Base-by-base conservation (phyloP, 2,329 filamentous ascomycete genomes). In the Pezicula radicicola region DNA sequence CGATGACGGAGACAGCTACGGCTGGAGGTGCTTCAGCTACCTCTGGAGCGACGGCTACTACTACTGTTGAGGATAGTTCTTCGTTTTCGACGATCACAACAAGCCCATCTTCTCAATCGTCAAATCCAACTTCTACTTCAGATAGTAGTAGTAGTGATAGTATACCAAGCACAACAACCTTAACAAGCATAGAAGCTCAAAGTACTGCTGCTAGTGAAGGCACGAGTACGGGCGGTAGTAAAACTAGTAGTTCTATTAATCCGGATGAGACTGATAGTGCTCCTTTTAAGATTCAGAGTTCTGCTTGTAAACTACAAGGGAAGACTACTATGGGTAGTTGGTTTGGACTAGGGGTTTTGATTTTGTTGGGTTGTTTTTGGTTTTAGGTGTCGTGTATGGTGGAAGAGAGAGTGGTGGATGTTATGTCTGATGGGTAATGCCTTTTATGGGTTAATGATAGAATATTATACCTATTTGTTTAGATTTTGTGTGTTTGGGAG, bases 281-380 rank as follows among this genome's bases (percentile, higher is more conserved):
- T 25, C 65, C 65, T 1, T 67, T 66, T 46, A 60, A 49, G n/a
- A 46, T 51, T n/a, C 50, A 59, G 12, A 58, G 55, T 50, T 51
- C 44, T 7, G 55, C 49, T 2, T 10, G 30, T 33, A 53, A 39
- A 27, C 25, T 25, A 25, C 25, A 25, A 25, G 36, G 10, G 27
- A 43, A 46, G 8, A 30, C 13, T n/a, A 15, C 16, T 8, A n/a
- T 19, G 16, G 27, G 43, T 18, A 44, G 27, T 30, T 53, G 50
- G 51, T 30, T 59, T 9, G 53, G 52, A n/a, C 4, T 55, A 21
- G 47, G 46, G 16, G 13, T 53, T 28, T 16, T 27, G 13, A 13
- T 45, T 27, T 10, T 28, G 40, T 46, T 39, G 21, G 50, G n/a
- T 45, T 42, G 19, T 16, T 30, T 33, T n/a, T 56, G 51, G 54